Percentiles rank a stretch among this genome's conserved stretches.
phyloP scores from a whole-genome alignment of 495 filamentous ascomycete species.

The Lasiosphaeriaceae sp. region DNA sequence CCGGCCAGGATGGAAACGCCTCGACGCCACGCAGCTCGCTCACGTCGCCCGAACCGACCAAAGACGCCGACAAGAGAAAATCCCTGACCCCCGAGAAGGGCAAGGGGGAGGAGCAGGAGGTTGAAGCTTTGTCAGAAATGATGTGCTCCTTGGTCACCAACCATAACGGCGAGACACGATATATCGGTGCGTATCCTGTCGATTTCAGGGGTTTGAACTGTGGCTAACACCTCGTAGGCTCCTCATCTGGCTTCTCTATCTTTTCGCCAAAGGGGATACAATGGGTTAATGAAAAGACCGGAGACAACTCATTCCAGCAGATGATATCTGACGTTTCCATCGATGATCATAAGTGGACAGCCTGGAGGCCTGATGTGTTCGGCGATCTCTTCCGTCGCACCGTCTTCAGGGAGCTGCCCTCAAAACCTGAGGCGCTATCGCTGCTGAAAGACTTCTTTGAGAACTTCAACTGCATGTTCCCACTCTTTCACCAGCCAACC shows the following conservation, averaged over 20 bases:
- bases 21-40: constrained; percentile 57
- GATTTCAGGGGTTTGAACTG: background rate
- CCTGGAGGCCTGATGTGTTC: constrained; percentile 96
- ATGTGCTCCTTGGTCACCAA: constrained; percentile 99
- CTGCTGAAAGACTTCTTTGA: constrained; percentile 91
- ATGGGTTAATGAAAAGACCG: constrained; percentile 98
- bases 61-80: constrained; percentile 42
- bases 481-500: constrained; percentile 93
- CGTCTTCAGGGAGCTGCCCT: constrained; percentile 77
- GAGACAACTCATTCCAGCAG: constrained; percentile 87
- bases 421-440: constrained; percentile 74
- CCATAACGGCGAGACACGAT: constrained; percentile 90
- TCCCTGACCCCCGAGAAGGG: constrained; percentile 30
- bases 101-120: constrained; percentile 71
- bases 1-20: constrained; percentile 42
- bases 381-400: constrained; percentile 84
- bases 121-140: constrained; percentile 91
- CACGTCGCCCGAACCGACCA: constrained; percentile 57
- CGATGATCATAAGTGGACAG: constrained; percentile 89
- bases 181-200: constrained; percentile 67
- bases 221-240: constrained; percentile 55
- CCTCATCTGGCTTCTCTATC: constrained; percentile 96
- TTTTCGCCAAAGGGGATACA: constrained; percentile 92
- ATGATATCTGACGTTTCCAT: constrained; percentile 84
- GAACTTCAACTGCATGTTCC: constrained; percentile 98